Base-by-base conservation (phyloP, 352 stramenopile species). In the Phytophthora sp. region DNA sequence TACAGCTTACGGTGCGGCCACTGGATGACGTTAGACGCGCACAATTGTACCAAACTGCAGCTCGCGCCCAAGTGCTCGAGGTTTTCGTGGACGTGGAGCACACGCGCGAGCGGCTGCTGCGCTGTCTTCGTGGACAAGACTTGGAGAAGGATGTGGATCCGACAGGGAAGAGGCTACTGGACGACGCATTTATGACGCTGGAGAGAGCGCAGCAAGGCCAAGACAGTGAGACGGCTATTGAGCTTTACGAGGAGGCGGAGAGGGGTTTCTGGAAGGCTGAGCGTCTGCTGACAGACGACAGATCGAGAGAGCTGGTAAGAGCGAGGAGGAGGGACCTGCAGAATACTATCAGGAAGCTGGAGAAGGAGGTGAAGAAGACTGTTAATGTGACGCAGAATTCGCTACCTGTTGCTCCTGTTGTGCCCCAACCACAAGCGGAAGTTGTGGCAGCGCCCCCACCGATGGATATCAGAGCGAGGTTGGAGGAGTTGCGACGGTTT, bases 11-110 rank as follows among this genome's bases (percentile, higher is more conserved):
- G 9, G 74, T 83, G 33, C 63, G 78, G 13, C 26, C 68, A n/a
- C 72, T 87, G 51, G 71, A 65, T 27, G 78, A 85, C 49, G 66
- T 84, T 23, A 71, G 53, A 12, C 60, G 56, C 4, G 60, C 74
- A 9, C 76, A 76, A 51, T 46, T 66, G 36, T 87, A 84, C 57
- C 76, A 85, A 33, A 87, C 76, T 12, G 72, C 78, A 16, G 74
- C 63, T 1, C 73, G 69, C 8, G 70, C 74, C 3, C 62, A 71
- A 49, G 38, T 55, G 0, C 49, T 87, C 9, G 71, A 81, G 50
- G 16, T 87, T n/a, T 87, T 76, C 41, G 57, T 83, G 39, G 78
- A 79, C 29, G 63, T 61, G 20, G 68, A 65, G 47, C 30, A 57
- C 16, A 64, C 58, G 1, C 66, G 63, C 9, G 63, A 81, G 31